Conservation (phyloP, 768 basidiomycete genomes). For the Lactifluus pinguis region DNA sequence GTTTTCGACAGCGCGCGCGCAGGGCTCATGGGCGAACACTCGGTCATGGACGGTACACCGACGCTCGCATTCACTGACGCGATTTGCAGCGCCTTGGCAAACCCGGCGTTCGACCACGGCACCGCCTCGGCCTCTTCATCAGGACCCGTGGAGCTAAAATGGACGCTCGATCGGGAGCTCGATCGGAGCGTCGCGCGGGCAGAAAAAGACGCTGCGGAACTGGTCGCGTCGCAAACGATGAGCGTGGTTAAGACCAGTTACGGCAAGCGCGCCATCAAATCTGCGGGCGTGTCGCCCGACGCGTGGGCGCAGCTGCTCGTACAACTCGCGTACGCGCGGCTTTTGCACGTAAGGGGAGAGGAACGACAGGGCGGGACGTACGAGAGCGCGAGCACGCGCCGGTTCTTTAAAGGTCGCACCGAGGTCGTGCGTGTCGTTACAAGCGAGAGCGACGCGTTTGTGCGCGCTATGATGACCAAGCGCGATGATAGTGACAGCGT, state of each 20-base stretch:
- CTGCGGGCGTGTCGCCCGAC: constrained; percentile 84
- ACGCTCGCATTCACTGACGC: constrained; percentile 65
- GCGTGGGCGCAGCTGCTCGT: constrained; percentile 91
- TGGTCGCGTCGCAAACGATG: constrained; percentile 56
- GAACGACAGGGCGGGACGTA: constrained; percentile 74
- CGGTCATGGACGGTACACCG: constrained; percentile 85
- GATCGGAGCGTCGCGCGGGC: constrained; percentile 47
- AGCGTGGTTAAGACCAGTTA: constrained; percentile 59
- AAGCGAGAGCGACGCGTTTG: constrained; percentile 68
- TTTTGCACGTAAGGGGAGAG: constrained; percentile 31
- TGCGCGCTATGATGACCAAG: constrained; percentile 55
- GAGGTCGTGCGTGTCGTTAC: constrained; percentile 88
- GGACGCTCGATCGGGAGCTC: constrained; percentile 45
- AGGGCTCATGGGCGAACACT: constrained; percentile 91
- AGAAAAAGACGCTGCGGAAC: constrained; percentile 42
- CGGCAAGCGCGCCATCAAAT: constrained; percentile 81
- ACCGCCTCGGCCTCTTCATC: constrained; percentile 23
- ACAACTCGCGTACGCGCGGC: constrained; percentile 78
- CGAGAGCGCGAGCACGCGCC: constrained; percentile 87
- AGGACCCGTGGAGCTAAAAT: constrained; percentile 51
- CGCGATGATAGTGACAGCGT: constrained; percentile 30
- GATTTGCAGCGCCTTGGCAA: constrained; percentile 49
- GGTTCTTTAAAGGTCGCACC: constrained; percentile 82
- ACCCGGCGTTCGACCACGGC: constrained; percentile 59
- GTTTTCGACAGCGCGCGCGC: constrained; percentile 75